These are phyloP conservation scores for Phoenix dactylifera DNA, from an alignment of 176 grass and related monocot species.

Conservation along the genomic window DNA sequence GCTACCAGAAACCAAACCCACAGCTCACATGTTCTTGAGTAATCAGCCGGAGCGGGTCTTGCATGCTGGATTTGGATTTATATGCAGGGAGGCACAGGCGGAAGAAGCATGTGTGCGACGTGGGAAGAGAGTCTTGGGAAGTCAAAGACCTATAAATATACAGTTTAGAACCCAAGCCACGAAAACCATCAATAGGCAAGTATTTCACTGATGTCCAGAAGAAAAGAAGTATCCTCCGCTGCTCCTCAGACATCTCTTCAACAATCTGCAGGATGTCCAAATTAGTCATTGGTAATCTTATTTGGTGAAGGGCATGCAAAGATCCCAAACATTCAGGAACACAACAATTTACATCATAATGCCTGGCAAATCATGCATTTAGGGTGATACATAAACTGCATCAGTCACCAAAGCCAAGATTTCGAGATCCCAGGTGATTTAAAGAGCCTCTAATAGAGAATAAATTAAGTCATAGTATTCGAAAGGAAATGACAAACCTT, in stretches of 20 bases:
- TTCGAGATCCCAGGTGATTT: too few relatives aligned
- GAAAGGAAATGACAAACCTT: too few relatives aligned
- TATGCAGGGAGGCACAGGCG: conserved; percentile 85
- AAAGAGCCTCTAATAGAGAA: too few relatives aligned
- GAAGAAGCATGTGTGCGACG: conserved; percentile 95
- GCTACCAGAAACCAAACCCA: conserved; percentile 79
- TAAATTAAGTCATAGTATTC: too few relatives aligned
- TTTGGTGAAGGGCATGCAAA: too few relatives aligned
- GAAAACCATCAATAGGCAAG: conserved; percentile 75
- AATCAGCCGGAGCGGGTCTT: conserved; percentile 57
- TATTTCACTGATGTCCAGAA: conserved; percentile 97
- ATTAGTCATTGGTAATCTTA: not conserved
- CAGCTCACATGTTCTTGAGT: conserved; percentile 83
- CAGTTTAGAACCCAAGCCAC: conserved; percentile 72
- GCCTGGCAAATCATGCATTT: too few relatives aligned
- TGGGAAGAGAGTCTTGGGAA: conserved; percentile 62
- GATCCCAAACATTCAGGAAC: too few relatives aligned
- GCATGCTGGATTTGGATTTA: conserved; percentile 36
- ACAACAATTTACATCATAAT: too few relatives aligned
- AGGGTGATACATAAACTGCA: too few relatives aligned
- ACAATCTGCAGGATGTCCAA: conserved; percentile 40
- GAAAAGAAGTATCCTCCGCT: conserved; percentile 72
- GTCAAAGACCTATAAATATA: conserved; percentile 70
- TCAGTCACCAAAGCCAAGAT: too few relatives aligned
- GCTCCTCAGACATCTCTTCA: conserved; percentile 63